phyloP scores from a whole-genome alignment of 306 rosid genomes.

The Crataegus laevigata region DNA sequence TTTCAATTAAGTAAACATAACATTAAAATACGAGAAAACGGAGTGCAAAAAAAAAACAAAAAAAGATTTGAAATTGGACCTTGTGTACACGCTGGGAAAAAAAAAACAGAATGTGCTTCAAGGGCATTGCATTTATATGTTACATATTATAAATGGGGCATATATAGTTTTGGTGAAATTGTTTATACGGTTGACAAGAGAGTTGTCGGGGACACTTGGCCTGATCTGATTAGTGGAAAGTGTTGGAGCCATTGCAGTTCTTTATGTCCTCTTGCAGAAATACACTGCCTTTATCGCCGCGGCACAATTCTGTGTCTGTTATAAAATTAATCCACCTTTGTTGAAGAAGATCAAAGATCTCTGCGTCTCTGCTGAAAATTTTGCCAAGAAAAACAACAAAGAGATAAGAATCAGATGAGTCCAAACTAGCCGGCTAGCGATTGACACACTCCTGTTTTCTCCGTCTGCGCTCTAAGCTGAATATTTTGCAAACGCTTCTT shows the following conservation, averaged over 20 bases:
- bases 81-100: background rate
- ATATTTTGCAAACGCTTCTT: background rate
- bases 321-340: conserved; percentile 50
- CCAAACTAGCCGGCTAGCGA: background rate
- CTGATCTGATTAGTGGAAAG: conserved; percentile 20
- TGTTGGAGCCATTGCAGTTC: conserved; percentile 52
- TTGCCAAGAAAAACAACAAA: background rate
- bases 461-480: too few relatives aligned
- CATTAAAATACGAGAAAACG: too few relatives aligned
- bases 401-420: background rate
- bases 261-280: conserved; percentile 43
- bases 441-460: too few relatives aligned
- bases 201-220: background rate
- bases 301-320: conserved; percentile 43
- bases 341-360: conserved; percentile 50
- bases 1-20: too few relatives aligned
- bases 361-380: conserved; percentile 48
- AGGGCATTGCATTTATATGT: background rate
- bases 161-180: background rate
- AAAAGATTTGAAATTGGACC: background rate
- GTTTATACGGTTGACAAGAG: conserved; percentile 16
- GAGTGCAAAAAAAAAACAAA: background rate
- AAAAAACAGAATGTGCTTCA: background rate
- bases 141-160: background rate
- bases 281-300: conserved; percentile 39